phyloP scores from a whole-genome alignment of 805 yeast genomes.

The Metschnikowia rubicola region DNA sequence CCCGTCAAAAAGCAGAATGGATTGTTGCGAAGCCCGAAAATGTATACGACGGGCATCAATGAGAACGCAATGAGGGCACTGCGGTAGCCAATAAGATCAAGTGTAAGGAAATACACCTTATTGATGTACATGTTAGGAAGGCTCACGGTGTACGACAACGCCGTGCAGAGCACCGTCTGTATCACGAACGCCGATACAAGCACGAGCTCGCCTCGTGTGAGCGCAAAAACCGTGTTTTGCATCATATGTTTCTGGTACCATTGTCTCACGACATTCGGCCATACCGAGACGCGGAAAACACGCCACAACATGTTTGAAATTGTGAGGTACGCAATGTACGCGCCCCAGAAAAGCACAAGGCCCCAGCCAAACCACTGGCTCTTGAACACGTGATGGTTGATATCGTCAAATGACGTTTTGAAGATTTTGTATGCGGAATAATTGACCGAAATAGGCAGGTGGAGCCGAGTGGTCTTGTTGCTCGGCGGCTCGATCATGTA shows the following conservation, averaged over 20 bases:
- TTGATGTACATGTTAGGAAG: slow-evolving; percentile 16
- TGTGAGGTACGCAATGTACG: slow-evolving; percentile 10
- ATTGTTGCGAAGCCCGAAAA: slow-evolving; percentile 19
- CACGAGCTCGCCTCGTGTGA: slow-evolving; percentile 11
- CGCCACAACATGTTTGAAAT: slow-evolving; percentile 12
- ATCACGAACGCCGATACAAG: slow-evolving; percentile 9
- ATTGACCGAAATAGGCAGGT: slow-evolving; percentile 14
- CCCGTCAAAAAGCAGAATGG: slow-evolving; percentile 18
- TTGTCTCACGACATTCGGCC: slow-evolving; percentile 7
- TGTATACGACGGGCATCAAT: slow-evolving; percentile 17
- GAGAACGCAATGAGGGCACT: slow-evolving; percentile 18
- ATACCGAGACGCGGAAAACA: slow-evolving; percentile 10
- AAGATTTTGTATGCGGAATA: slow-evolving; percentile 8
- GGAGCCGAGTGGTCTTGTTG: slow-evolving; percentile 6
- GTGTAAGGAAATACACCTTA: slow-evolving; percentile 15
- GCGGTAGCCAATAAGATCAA: slow-evolving; percentile 18
- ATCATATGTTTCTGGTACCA: slow-evolving; percentile 12
- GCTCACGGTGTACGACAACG: slow-evolving; percentile 16
- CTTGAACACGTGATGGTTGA: slow-evolving; percentile 20
- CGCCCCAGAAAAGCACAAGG: slow-evolving; percentile 17
- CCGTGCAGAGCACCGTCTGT: slow-evolving; percentile 14
- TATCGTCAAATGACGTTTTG: slow-evolving; percentile 14
- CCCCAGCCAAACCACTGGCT: slow-evolving; percentile 22
- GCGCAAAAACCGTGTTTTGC: slow-evolving; percentile 5
- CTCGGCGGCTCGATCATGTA: slow-evolving; percentile 13